Conservation (phyloP, 169 alveolate species). For the Toxoplasma gondii region DNA sequence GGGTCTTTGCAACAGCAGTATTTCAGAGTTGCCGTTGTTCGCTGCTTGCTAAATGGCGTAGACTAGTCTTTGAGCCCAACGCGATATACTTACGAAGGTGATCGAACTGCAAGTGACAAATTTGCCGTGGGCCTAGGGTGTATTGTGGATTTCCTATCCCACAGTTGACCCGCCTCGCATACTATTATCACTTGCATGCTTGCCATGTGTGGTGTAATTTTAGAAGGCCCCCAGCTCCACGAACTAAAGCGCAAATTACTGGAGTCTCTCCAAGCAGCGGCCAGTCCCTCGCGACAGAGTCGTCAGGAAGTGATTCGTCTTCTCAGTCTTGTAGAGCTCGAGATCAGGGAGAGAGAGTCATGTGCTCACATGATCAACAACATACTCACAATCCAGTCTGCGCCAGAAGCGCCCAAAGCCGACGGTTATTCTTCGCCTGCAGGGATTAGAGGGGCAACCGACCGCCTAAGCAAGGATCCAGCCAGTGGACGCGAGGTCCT, state of each 20-base stretch:
- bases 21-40: not conserved
- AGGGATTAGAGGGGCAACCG: not conserved
- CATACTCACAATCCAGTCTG: slow-evolving; percentile 4
- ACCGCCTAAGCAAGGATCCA: not conserved
- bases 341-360: slow-evolving; percentile 8
- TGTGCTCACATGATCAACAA: slow-evolving; percentile 14
- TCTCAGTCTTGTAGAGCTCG: slow-evolving; percentile 24
- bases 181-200: not conserved
- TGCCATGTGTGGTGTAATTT: not conserved
- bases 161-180: too few species aligned
- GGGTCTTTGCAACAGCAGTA: not conserved
- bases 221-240: not conserved
- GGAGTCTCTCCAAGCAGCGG: not conserved
- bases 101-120: too few species aligned
- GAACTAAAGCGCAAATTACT: not conserved
- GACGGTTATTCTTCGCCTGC: not conserved
- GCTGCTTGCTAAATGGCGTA: not conserved
- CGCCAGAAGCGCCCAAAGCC: not conserved
- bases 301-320: not conserved
- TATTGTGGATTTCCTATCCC: too few species aligned
- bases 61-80: not conserved
- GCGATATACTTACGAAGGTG: not conserved
- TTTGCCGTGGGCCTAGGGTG: too few species aligned
- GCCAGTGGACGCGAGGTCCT: not conserved
- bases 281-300: not conserved